phyloP scores from a whole-genome alignment of 129 eudicot genomes.

The Lactuca sativa region DNA sequence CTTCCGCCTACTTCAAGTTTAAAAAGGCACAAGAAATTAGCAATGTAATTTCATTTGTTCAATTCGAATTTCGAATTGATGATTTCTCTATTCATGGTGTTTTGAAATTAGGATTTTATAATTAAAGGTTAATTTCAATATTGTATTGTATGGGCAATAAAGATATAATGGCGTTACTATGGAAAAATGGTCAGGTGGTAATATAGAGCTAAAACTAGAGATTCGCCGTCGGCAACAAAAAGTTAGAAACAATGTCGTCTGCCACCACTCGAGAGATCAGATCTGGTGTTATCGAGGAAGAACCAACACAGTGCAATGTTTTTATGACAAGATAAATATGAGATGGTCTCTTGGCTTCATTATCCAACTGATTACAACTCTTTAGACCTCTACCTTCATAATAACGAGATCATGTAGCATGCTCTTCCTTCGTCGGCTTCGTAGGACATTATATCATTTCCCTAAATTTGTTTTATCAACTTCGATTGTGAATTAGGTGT shows the following conservation, averaged over 20 bases:
- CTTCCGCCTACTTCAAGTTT: conserved; percentile 33
- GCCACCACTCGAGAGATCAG: conserved; percentile 40
- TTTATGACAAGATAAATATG: conserved; percentile 60
- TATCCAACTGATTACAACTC: conserved; percentile 56
- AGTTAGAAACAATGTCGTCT: conserved; percentile 31
- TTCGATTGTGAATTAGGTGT: too few species aligned
- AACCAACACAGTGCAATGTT: conserved; percentile 37
- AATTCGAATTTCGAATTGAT: neutral
- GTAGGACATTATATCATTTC: too few species aligned
- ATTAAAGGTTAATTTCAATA: conserved; percentile 4
- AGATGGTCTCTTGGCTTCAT: conserved; percentile 70
- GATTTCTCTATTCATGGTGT: neutral
- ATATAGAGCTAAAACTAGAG: conserved; percentile 57
- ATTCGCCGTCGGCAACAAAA: conserved; percentile 24
- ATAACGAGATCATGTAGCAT: conserved; percentile 40
- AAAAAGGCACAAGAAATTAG: conserved; percentile 36
- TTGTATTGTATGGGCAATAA: conserved; percentile 40
- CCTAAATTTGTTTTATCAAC: too few species aligned
- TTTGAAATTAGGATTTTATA: neutral
- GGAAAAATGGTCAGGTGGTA: conserved; percentile 83
- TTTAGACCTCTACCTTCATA: conserved; percentile 60
- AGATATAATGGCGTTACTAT: conserved; percentile 65
- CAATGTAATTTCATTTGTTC: conserved; percentile 34
- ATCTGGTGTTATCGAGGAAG: conserved; percentile 27
- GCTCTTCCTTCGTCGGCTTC: conserved; percentile 20